Evolutionary conservation across 176 grass and related monocot genomes (phyloP).

Genomic region (Paspalum vaginatum): DNA sequence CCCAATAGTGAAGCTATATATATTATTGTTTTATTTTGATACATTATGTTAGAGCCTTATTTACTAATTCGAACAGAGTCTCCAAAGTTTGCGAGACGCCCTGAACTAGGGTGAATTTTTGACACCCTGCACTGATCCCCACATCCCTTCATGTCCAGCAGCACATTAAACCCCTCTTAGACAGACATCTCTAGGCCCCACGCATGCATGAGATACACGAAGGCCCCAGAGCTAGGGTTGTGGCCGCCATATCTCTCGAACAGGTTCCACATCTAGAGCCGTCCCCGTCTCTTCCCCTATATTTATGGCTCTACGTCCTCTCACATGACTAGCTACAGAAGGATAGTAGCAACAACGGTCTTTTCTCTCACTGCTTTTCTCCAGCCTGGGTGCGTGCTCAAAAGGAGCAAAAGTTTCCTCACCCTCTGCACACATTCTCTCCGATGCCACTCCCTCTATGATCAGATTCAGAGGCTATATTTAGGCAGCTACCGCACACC

Average conservation of each 20-base stretch:
- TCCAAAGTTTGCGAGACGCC: no score
- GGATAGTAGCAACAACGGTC: conserved; percentile 38
- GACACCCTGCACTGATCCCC: not conserved
- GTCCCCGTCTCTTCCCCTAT: not conserved
- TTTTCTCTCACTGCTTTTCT: conserved; percentile 28
- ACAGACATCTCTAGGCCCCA: conserved; percentile 18
- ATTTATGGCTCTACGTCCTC: conserved; percentile 41
- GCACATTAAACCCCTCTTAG: not conserved
- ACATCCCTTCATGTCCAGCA: not conserved
- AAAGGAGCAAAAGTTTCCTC: conserved; percentile 11
- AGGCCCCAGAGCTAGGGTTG: conserved; percentile 31
- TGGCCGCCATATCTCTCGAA: not conserved
- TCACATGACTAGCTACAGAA: conserved; percentile 32
- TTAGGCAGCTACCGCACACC: not conserved
- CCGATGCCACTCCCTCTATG: not conserved
- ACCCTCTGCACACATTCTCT: conserved; percentile 36
- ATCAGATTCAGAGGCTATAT: conserved; percentile 20
- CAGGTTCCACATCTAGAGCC: conserved; percentile 28
- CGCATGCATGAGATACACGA: not conserved
- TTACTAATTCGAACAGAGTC: no score
- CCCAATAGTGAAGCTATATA: no score
- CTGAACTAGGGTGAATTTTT: no score
- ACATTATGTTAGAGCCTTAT: no score
- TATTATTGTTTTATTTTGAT: no score
- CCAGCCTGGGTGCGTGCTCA: not conserved